Evolutionary conservation across 2,329 filamentous ascomycete species (phyloP).

Genomic region (Lachnellula hyalina): DNA sequence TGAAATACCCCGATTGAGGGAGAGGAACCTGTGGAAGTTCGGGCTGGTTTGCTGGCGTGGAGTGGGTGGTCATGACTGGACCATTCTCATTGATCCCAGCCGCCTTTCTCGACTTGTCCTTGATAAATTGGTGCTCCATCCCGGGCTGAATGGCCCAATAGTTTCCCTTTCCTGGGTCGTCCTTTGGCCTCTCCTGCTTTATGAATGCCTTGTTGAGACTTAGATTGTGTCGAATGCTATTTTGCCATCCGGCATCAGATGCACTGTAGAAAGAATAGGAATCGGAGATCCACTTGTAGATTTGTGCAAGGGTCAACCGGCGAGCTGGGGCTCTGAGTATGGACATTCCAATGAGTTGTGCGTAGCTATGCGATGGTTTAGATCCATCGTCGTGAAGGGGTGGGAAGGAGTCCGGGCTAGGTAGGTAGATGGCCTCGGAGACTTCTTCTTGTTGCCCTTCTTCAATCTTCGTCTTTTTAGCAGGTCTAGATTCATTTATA

Average conservation of each 20-base stretch:
- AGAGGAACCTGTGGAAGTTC: constrained; percentile 6
- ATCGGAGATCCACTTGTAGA: constrained; percentile 99
- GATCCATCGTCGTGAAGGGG: constrained; percentile 75
- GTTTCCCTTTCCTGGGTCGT: constrained; percentile 94
- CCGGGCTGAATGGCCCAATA: constrained; percentile 95
- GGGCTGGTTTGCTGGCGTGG: constrained; percentile 13
- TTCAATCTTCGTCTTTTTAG: constrained; percentile 59
- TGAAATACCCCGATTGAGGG: constrained; percentile 21
- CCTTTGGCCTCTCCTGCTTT: constrained; percentile 92
- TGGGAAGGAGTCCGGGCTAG: constrained; percentile 59
- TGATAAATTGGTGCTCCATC: constrained; percentile 83
- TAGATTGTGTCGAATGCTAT: constrained; percentile 97
- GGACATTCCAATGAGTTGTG: constrained; percentile 92
- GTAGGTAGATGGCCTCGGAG: constrained; percentile 30
- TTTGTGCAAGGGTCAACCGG: constrained; percentile 84
- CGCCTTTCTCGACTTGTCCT: constrained; percentile 70
- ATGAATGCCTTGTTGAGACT: constrained; percentile 95
- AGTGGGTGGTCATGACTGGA: constrained; percentile 25
- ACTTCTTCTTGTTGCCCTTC: constrained; percentile 47
- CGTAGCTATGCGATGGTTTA: constrained; percentile 91
- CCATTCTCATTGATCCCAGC: constrained; percentile 50
- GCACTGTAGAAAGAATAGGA: constrained; percentile 83
- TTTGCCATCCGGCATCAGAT: constrained; percentile 90
- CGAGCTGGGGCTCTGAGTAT: constrained; percentile 81
- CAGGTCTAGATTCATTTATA: constrained; percentile 59